Base-by-base conservation (phyloP, 2,329 filamentous ascomycete genomes). In the Colletotrichum australisinense region DNA sequence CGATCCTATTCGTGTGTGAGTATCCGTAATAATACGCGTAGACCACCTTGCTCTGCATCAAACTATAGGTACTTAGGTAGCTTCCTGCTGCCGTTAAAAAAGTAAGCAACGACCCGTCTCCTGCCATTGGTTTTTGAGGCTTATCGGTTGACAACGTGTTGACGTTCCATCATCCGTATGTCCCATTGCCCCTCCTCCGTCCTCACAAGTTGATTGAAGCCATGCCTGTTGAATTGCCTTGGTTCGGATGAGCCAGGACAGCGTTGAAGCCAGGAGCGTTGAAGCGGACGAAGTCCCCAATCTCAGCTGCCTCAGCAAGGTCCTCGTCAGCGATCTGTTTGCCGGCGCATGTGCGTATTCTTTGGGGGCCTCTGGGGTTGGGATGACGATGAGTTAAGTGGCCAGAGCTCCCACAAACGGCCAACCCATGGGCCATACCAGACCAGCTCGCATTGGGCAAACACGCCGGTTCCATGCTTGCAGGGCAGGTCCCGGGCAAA, bases 21-120 rank as follows among this genome's bases (percentile, higher is more conserved):
- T 22, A 16, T 38, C 28, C 42, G 63, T 56, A 67, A 59, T 56
- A 59, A 59, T 42, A 49, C 67, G 53, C 30, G 55, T 66, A 59
- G 35, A 49, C 42, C 42, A 11, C 42, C 19, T 49, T 5, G n/a
- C 46, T 22, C 46, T 42, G 62, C 42, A 49, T 35, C 30, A 55
- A 67, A 30, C 30, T 28, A 16, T 26, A 35, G 9, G 32, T 5
- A 26, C 24, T 26, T 30, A 35, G 32, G 32, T 35, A 46, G 30
- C 24, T 56, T 42, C 22, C 42, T 28, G 62, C 22, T n/a, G 28
- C 38, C 24, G 55, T 30, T 30, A 38, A 22, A 52, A 28, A 19
- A 58, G 52, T 42, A 16, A 69, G 65, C 58, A 35, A 12, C 59
- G 8, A 58, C 30, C 53, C 38, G 42, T 66, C 35, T 68, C 28